Percentiles rank a stretch among this genome's conserved stretches.
Evolutionary conservation across 345 rosid genomes (phyloP).

Genomic region (Hypericum perforatum): DNA sequence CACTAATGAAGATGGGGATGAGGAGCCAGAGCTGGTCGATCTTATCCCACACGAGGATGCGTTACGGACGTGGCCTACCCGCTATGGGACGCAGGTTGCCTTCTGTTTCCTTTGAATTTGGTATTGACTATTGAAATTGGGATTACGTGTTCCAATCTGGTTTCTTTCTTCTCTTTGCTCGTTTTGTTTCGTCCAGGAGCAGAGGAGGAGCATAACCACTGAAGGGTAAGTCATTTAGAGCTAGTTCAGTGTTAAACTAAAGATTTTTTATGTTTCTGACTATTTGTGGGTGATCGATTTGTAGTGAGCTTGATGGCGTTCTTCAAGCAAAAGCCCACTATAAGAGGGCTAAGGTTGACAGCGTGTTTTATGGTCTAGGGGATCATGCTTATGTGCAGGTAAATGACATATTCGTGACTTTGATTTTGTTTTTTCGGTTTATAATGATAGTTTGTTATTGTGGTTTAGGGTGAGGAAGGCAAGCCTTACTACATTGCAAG

Average conservation of each 20-base stretch:
- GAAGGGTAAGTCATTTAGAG: no score
- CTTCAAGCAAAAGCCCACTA: conserved; percentile 42
- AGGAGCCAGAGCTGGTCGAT: not conserved
- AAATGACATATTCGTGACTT: conserved; percentile 8
- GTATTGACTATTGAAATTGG: not conserved
- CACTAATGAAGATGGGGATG: no score
- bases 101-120: no score
- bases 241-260: no score
- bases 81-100: conserved; percentile 34
- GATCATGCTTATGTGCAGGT: conserved; percentile 64
- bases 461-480: conserved; percentile 41
- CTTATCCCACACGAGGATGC: conserved; percentile 36
- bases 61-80: conserved; percentile 35
- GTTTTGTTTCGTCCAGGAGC: no score
- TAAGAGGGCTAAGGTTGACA: conserved; percentile 37
- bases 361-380: conserved; percentile 28
- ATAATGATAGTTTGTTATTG: not conserved
- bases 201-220: no score
- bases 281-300: not conserved
- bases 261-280: no score
- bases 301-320: conserved; percentile 22
- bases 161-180: not conserved
- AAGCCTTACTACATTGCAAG: conserved; percentile 36
- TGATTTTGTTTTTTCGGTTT: not conserved
- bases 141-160: no score